Base-by-base conservation (phyloP, 2,329 filamentous ascomycete species). In the Thelonectria olida region DNA sequence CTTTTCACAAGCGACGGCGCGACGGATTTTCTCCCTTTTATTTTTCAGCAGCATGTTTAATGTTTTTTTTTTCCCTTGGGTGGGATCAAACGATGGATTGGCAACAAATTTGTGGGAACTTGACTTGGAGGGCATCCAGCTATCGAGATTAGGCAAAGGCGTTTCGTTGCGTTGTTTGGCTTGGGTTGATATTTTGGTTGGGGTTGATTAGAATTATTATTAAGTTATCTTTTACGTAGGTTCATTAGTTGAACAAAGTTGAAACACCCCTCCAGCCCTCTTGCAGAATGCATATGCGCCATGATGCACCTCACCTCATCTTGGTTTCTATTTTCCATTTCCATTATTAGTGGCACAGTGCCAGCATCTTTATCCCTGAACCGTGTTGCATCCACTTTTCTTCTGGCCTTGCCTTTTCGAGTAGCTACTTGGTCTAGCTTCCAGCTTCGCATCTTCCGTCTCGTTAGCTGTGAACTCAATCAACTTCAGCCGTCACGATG, bases 401-500 rank as follows among this genome's bases (percentile, higher is more conserved):
- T 42, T 53, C 45, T 36, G 20, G 28, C 45, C 28, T 45, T 34
- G 31, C 13, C 13, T 2, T n/a, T n/a, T n/a, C n/a, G 3, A 34
- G 28, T 28, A 22, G 27, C 44, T 25, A 15, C 41, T 42, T 41
- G 49, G 8, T 34, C 48, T 15, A 39, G 52, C 20, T 45, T 38
- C 52, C n/a, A n/a, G 47, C 38, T 27, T 42, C 25, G 41, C 20
- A 34, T 28, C 12, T 17, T 17, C 36, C 5, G 19, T 17, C 27
- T 20, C 4, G 8, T 23, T 17, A n/a, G n/a, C 31, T 48, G 20
- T 20, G 5, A 20, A 61, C 15, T 22, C n/a, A 15, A 44, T 34
- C 36, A 10, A 19, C 23, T 34, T 27, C 38, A 20, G 12, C 47
- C 36, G 28, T n/a, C 51, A 41, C 15, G 42, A 76, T 77, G 75